Evolutionary conservation across 2,329 filamentous ascomycete species (phyloP), one percentile per base, ranked within the genome.

Genomic region (Epichloe baconii): DNA sequence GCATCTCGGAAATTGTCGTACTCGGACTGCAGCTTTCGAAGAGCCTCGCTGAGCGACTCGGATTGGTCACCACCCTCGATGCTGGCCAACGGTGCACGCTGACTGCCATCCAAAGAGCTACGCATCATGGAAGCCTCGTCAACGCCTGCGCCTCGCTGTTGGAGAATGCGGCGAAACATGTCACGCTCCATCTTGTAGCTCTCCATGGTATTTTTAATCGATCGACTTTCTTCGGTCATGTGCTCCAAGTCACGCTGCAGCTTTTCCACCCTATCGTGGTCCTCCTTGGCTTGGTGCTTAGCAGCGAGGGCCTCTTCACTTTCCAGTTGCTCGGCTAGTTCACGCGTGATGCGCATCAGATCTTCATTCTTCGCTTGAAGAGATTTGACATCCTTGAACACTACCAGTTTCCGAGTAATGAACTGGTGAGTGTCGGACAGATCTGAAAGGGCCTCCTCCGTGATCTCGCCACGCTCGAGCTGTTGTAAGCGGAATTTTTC

Each of bases 181-280:
- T 98, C 91, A 55, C 93, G 84, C 70, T 98, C 93, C 60, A 89
- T 88, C 64, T 93, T 88, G 66, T 95, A 95, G 65, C 88, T 95
- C 71, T 95, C 88, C 56, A 89, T 86, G 52, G 90, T 87, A 34
- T 85, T 82, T 43, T 85, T 81, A 57, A 95, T 83, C 12, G 86
- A 86, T 58, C 84, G 80, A 49, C 95, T 80, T 64, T 96, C 89
- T 56, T 96, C 91, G 53, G 88, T 82, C 66, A 91, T 66, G 47
- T 85, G 82, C 57, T 84, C 77, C 23, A 94, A 76, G 57, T 88
- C 82, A 49, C 83, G 79, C 55, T 87, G 77, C 35, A 93, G 71
- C 44, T 77, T 78, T 58, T 85, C 79, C n/a, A 93, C 77, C 63
- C 90, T 83, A 54, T 86, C 79, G 53, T 82, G 79, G 50, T 83